Evolutionary conservation across 768 basidiomycete genomes (phyloP).

Genomic region (Agaricus blazei): DNA sequence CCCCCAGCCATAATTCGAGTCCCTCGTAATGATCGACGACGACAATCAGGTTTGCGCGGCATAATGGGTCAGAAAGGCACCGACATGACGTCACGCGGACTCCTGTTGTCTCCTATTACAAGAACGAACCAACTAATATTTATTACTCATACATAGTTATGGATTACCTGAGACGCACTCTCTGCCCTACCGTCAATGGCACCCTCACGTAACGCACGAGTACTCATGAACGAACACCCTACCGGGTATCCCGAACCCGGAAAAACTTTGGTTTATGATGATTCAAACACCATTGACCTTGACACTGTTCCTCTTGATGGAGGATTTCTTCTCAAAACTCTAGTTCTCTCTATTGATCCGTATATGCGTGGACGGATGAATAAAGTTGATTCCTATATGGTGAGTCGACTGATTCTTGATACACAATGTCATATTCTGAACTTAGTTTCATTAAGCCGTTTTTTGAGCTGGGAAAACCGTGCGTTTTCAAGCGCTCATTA

Average conservation of each 20-base stretch:
- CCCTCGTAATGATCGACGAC: too few relatives aligned
- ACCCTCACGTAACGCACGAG: too few relatives aligned
- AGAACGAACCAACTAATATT: too few relatives aligned
- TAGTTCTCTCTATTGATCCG: conserved; percentile 40
- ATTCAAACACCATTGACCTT: conserved; percentile 41
- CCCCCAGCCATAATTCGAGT: too few relatives aligned
- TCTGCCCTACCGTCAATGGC: too few relatives aligned
- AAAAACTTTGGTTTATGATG: conserved; percentile 41
- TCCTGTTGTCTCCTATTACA: too few relatives aligned
- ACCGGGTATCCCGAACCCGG: conserved; percentile 37
- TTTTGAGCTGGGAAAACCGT: conserved; percentile 29
- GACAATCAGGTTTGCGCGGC: too few relatives aligned
- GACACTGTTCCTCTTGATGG: conserved; percentile 40
- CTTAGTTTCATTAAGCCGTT: conserved; percentile 3
- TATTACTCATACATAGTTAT: too few relatives aligned
- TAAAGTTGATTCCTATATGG: conserved; percentile 19
- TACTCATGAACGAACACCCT: too few relatives aligned
- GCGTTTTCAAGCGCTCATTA: conserved; percentile 8
- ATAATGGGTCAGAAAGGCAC: too few relatives aligned
- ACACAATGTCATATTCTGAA: not conserved
- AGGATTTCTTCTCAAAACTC: conserved; percentile 44
- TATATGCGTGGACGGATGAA: conserved; percentile 38
- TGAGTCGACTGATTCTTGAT: conserved; percentile 6
- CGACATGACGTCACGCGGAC: too few relatives aligned
- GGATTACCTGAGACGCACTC: too few relatives aligned